These are phyloP conservation scores for Neopestalotiopsis rosae DNA, from an alignment of 2,329 filamentous ascomycete species.

Conservation along the genomic window DNA sequence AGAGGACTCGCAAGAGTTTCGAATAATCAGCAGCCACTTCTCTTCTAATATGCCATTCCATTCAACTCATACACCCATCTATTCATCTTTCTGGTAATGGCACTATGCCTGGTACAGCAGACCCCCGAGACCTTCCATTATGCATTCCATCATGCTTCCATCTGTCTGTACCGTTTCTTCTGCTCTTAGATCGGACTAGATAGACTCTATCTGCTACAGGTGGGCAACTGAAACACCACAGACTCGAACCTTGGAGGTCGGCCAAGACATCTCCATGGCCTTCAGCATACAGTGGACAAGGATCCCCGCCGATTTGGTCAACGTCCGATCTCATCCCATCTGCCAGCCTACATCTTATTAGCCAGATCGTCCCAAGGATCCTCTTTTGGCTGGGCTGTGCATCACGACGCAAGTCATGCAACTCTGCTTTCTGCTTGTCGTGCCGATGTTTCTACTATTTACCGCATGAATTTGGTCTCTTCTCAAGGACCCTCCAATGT, in stretches of 20 bases:
- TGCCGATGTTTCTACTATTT: constrained; percentile 16
- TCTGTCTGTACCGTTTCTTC: constrained; percentile 10
- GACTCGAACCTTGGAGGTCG: constrained; percentile 6
- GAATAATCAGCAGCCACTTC: constrained; percentile 1
- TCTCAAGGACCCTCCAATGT: constrained; percentile 10
- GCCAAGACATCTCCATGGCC: constrained; percentile 4
- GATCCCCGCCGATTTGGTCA: constrained; percentile 1
- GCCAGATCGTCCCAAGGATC: constrained; percentile 16
- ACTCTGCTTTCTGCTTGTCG: not conserved
- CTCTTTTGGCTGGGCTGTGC: constrained; percentile 7
- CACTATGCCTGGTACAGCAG: not conserved
- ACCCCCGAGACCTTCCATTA: constrained; percentile 1
- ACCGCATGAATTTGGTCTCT: constrained; percentile 23
- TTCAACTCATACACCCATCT: too few species aligned
- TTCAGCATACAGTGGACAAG: not conserved
- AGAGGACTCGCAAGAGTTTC: not conserved
- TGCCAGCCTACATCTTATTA: constrained; percentile 2
- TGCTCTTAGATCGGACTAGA: constrained; percentile 10
- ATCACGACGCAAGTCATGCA: constrained; percentile 12
- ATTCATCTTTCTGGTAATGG: not conserved
- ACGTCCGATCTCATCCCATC: constrained; percentile 3
- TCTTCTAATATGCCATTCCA: constrained; percentile 8
- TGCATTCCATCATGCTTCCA: constrained; percentile 15
- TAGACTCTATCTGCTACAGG: constrained; percentile 16
- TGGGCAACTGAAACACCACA: constrained; percentile 17